Percentiles rank a stretch among this genome's conserved stretches.
Conservation (phyloP, 2,329 filamentous ascomycete genomes). For the Aspergillus calidoustus region DNA sequence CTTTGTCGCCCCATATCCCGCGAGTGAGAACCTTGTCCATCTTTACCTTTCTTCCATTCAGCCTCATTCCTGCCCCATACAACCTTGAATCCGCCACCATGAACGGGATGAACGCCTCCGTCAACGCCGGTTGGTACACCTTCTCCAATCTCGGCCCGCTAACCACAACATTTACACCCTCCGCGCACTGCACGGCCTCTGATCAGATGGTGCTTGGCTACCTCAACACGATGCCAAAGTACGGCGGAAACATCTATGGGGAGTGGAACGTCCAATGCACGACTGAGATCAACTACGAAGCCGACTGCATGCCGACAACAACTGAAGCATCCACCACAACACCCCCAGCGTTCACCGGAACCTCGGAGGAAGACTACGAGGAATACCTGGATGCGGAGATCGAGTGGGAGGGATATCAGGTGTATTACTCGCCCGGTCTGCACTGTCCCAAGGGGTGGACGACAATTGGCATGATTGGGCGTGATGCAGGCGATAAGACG, state of each 20-base stretch:
- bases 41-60: too few relatives aligned
- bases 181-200: background rate
- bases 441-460: slow-evolving; percentile 8
- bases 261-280: background rate
- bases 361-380: too few relatives aligned
- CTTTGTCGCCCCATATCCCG: too few relatives aligned
- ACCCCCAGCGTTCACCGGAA: background rate
- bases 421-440: slow-evolving; percentile 11
- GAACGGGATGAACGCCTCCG: too few relatives aligned
- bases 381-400: too few relatives aligned
- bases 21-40: too few relatives aligned
- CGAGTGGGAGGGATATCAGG: background rate
- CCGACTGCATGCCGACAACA: background rate
- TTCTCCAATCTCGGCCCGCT: slow-evolving; percentile 6
- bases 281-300: background rate
- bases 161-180: background rate
- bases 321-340: background rate
- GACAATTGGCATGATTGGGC: background rate
- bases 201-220: background rate
- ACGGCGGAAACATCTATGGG: too few relatives aligned
- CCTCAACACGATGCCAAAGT: background rate
- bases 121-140: background rate
- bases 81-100: background rate
- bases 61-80: too few relatives aligned
- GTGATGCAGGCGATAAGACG: background rate